Base-by-base conservation (phyloP, 1,284 basidiomycete genomes). In the Moesziomyces parantarcticus region DNA sequence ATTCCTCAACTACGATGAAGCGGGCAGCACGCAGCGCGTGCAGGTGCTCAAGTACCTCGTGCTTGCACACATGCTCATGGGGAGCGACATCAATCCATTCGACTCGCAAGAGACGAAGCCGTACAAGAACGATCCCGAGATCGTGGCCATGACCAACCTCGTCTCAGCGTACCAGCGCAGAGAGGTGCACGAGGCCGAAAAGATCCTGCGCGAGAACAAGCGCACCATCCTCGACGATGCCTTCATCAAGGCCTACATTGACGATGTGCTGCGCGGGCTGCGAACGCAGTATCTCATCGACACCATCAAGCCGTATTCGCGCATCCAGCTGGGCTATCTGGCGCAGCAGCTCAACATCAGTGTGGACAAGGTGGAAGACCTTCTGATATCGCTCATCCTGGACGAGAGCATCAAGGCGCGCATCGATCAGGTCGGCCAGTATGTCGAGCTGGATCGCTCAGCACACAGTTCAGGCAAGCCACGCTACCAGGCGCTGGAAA, bases 51-150 rank as follows among this genome's bases (percentile, higher is more conserved):
- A 99, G 85, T 99, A 99, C 81, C 89, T 99, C 13, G 97, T 99
- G 3, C 88, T 99, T 34, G 93, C 95, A 4, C 95, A 98, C 85
- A 98, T 99, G 95, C 87, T 99, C 63, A 98, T 93, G 77, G 96
- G 95, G 46, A 96, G 92, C 81, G 94, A 96, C 80, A 97, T 99
- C 85, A 97, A 99, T 84, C 97, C 97, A 0, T 99, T 99, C 83
- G 97, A 99, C 85, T 96, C 93, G 79, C 96, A 99, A 85, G 97
- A 99, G 86, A 99, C 96, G 8, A 99, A 99, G 83, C 97, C 97
- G 88, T 99, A 99, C 86, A 97, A 97, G 87, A 93, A 90, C 65
- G 93, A 99, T 80, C 90, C 93, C 8, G 91, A 99, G 84, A 99
- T 99, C 80, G 92, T 92, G 51, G 95, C 97, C 1, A 98, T 99